Base-by-base conservation (phyloP, 2,329 filamentous ascomycete genomes). In the Hypoxylon sp. region DNA sequence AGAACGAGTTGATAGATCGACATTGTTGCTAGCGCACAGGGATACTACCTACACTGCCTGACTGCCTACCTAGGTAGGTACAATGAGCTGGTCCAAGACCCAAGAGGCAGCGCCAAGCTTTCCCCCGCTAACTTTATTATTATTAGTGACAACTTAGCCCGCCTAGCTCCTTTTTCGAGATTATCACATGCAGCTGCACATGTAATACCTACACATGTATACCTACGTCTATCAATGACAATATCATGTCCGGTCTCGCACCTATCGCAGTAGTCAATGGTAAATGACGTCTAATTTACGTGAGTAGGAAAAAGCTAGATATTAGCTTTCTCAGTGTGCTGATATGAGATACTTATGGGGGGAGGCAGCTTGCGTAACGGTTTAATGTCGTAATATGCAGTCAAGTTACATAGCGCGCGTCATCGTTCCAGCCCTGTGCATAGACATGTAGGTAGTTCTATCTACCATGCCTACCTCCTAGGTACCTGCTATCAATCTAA, bases 101-200 rank as follows among this genome's bases (percentile, higher is more conserved):
- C 24, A 24, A 44, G 42, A 29, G 37, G 57, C 15, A 27, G 11
- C n/a, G 64, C 64, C 58, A 62, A 67, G 65, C 19, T 17, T 19
- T 60, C 31, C 44, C 47, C 60, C 51, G 42, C 59, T 62, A 62
- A 62, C 59, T 44, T 63, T 51, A 63, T 54, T 54, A 48, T 48
- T 50, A 54, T 54, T 64, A 58, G 46, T 37, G 46, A 62, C 32
- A 19, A n/a, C 21, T 15, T 31, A 37, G 39, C 15, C 29, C 21
- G 24, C 6, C 27, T 55, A 42, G 51, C 10, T 27, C 24, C 24
- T 27, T 27, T 27, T 27, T 5, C 24, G 5, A 3, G 24, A 27
- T 27, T 56, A 15, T 56, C 39, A 56, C 53, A n/a, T n/a, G n/a
- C n/a, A n/a, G n/a, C n/a, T n/a, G n/a, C n/a, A n/a, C n/a, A 56